phyloP scores from a whole-genome alignment of 2,329 filamentous ascomycete species.

The Magnaporthiopsis rhizophila region DNA sequence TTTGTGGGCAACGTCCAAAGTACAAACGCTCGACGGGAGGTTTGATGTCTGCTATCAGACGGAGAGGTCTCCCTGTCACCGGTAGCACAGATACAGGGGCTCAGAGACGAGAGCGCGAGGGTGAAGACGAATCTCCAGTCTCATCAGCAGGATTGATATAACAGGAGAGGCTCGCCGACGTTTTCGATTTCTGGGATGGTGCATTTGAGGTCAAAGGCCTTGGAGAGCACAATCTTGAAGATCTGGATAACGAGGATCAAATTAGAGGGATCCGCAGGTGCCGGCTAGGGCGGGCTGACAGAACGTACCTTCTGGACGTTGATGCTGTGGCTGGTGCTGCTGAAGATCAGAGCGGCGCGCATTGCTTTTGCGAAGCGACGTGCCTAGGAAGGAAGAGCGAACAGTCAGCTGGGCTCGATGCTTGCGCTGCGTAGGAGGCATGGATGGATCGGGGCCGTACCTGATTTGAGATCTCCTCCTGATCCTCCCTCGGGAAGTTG shows the following conservation, averaged over 20 bases:
- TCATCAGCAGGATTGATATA: conserved; percentile 64
- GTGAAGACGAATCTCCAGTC: background rate
- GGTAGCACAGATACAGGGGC: background rate
- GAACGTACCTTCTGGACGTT: conserved; percentile 85
- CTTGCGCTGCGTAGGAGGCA: background rate
- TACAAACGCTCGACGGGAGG: background rate
- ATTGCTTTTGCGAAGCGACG: conserved; percentile 96
- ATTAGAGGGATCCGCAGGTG: conserved; percentile 9
- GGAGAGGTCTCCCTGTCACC: background rate
- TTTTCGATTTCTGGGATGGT: conserved; percentile 99
- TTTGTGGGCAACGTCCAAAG: background rate
- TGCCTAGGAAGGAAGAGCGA: conserved; percentile 47
- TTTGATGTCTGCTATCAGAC: background rate
- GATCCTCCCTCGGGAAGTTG: conserved; percentile 94
- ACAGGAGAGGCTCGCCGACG: conserved; percentile 85
- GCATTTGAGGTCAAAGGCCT: conserved; percentile 97
- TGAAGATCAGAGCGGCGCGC: conserved; percentile 96
- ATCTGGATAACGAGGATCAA: conserved; percentile 52
- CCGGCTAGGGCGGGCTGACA: background rate
- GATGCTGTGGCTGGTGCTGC: conserved; percentile 97
- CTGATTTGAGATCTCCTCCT: conserved; percentile 97
- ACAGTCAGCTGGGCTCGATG: background rate
- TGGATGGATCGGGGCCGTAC: conserved; percentile 42
- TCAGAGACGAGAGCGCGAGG: background rate
- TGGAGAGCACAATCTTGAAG: conserved; percentile 98